phyloP scores from a whole-genome alignment of 2,329 filamentous ascomycete species.

The Mycocentrospora acerina region DNA sequence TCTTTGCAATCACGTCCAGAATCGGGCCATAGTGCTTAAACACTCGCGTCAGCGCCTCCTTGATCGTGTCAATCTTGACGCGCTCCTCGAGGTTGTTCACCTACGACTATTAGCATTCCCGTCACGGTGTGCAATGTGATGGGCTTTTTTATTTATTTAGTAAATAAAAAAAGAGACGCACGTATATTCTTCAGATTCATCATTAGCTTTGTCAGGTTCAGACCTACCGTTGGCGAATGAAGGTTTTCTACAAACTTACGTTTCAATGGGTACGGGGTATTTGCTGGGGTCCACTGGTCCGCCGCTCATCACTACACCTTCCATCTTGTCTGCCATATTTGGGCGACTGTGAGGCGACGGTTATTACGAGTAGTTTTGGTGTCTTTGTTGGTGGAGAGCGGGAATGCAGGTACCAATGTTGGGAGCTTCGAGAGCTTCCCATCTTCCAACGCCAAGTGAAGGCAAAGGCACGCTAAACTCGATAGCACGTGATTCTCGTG shows the following conservation, averaged over 20 bases:
- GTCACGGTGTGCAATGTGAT: conserved; percentile 26
- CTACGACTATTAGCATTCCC: conserved; percentile 34
- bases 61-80: conserved; percentile 77
- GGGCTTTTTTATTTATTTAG: too few relatives aligned
- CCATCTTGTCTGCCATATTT: conserved; percentile 41
- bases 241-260: conserved; percentile 26
- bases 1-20: conserved; percentile 83
- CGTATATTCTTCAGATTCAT: conserved; percentile 34
- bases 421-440: too few relatives aligned
- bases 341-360: conserved; percentile 4
- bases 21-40: conserved; percentile 89
- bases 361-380: background rate
- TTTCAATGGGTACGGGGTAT: conserved; percentile 39
- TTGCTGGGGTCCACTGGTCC: conserved; percentile 30
- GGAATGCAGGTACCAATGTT: too few relatives aligned
- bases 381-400: background rate
- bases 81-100: conserved; percentile 88
- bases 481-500: too few relatives aligned
- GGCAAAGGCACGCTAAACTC: too few relatives aligned
- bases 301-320: conserved; percentile 29
- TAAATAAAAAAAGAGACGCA: conserved; percentile 24
- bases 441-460: too few relatives aligned
- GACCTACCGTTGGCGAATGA: conserved; percentile 13
- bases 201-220: conserved; percentile 25
- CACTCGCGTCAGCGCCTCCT: conserved; percentile 70